A percentile compares a stretch with the other conserved stretches of the same genome.
Evolutionary conservation across 306 rosid genomes (phyloP).

Genomic region (Sechiopsis laciniata): DNA sequence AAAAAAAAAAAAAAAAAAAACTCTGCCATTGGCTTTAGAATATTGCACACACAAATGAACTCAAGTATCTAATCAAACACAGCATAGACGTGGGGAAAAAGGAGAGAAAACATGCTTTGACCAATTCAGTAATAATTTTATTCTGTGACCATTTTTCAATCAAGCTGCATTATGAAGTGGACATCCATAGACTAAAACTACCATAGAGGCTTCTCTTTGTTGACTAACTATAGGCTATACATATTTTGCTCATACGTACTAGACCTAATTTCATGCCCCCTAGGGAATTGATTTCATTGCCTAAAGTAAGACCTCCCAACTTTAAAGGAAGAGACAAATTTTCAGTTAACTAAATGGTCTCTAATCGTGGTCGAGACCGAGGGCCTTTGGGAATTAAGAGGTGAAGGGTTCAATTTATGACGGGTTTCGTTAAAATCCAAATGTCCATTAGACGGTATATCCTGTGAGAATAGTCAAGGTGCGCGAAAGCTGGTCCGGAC

Average conservation of each 20-base stretch:
- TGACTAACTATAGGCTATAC: not conserved
- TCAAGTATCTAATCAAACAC: not conserved
- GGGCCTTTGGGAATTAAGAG: no score
- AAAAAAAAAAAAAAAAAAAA: no score
- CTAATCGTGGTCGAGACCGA: not conserved
- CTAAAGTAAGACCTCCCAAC: not conserved
- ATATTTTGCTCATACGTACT: not conserved
- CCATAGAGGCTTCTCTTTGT: slow-evolving; percentile 2
- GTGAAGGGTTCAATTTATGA: no score
- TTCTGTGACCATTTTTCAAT: not conserved
- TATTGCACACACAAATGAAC: not conserved
- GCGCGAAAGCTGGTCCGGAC: no score
- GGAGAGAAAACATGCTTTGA: not conserved
- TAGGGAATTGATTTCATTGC: not conserved
- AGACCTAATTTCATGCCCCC: not conserved
- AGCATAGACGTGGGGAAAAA: not conserved
- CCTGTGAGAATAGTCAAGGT: no score
- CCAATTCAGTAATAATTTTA: not conserved
- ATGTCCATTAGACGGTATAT: no score
- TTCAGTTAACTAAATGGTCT: not conserved
- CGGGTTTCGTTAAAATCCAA: no score
- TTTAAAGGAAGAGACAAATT: not conserved
- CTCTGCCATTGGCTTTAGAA: not conserved
- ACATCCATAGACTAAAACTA: not conserved
- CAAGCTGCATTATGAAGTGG: not conserved